These are phyloP conservation scores for Annona squamosa DNA, from an alignment of 164 flowering plant genomes.

Conservation along the genomic window DNA sequence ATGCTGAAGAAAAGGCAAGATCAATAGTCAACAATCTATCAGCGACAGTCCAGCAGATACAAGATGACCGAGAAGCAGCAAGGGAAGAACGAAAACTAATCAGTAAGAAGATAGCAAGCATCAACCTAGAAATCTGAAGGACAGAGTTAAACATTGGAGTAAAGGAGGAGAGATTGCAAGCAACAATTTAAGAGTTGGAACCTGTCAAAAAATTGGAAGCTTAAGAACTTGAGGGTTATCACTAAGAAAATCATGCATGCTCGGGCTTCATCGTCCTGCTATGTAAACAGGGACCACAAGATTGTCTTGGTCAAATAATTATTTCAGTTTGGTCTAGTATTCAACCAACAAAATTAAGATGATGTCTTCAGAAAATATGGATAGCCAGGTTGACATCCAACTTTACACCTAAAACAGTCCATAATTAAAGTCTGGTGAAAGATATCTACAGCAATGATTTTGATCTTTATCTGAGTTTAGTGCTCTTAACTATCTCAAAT, in stretches of 20 bases:
- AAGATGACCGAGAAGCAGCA: slow-evolving; percentile 42
- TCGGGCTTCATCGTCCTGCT: slow-evolving; percentile 50
- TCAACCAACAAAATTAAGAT: too few relatives aligned
- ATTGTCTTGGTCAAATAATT: too few relatives aligned
- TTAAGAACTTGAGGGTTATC: slow-evolving; percentile 40
- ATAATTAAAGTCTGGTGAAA: too few relatives aligned
- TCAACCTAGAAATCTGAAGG: slow-evolving; percentile 39
- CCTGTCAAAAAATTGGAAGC: slow-evolving; percentile 54
- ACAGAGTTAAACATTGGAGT: slow-evolving; percentile 39
- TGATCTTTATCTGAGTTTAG: too few relatives aligned
- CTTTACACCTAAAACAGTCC: too few relatives aligned
- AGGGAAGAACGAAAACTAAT: slow-evolving; percentile 41
- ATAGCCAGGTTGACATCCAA: too few relatives aligned
- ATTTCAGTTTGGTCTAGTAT: too few relatives aligned
- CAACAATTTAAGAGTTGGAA: slow-evolving; percentile 59
- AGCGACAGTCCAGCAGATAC: slow-evolving; percentile 41
- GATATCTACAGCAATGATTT: too few relatives aligned
- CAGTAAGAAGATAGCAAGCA: slow-evolving; percentile 30
- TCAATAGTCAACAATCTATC: slow-evolving; percentile 39
- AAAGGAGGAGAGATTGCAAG: slow-evolving; percentile 44
- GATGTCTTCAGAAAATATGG: too few relatives aligned
- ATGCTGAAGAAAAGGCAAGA: slow-evolving; percentile 53
- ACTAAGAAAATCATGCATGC: slow-evolving; percentile 36
- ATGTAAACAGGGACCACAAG: too few relatives aligned
- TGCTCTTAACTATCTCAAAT: too few relatives aligned